These are phyloP conservation scores for Umbellularia californica DNA, from an alignment of 164 flowering plant genomes.

Conservation along the genomic window DNA sequence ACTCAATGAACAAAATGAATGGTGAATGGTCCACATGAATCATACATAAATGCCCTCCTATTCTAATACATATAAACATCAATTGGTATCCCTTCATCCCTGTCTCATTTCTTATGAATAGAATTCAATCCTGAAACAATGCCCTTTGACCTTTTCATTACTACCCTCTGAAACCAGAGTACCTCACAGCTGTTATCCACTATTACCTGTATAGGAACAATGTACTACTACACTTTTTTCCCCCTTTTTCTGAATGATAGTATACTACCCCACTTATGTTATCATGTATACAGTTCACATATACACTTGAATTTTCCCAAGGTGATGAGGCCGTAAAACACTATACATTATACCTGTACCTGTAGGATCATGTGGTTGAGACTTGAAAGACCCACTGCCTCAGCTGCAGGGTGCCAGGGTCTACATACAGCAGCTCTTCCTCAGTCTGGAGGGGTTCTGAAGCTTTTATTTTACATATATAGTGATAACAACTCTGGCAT, in stretches of 20 bases:
- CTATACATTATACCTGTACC: not conserved
- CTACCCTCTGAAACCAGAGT: not conserved
- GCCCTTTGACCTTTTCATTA: no score
- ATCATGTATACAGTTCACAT: not conserved
- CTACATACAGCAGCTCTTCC: not conserved
- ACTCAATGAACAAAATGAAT: no score
- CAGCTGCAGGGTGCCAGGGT: not conserved
- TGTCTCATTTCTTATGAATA: not conserved
- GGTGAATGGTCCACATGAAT: not conserved
- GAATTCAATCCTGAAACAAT: not conserved
- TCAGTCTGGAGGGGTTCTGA: not conserved
- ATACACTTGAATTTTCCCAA: not conserved
- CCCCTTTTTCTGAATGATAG: no score
- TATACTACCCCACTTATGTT: not conserved
- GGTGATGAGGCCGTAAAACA: not conserved
- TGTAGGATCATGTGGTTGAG: not conserved
- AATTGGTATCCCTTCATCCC: not conserved
- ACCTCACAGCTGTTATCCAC: not conserved
- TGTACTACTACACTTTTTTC: no score
- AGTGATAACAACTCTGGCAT: not conserved
- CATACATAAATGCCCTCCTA: not conserved
- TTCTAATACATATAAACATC: not conserved
- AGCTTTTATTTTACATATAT: not conserved
- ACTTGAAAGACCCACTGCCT: not conserved
- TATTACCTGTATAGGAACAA: no score